phyloP scores from a whole-genome alignment of 1,284 basidiomycete genomes.

The Boletus calvinii region DNA sequence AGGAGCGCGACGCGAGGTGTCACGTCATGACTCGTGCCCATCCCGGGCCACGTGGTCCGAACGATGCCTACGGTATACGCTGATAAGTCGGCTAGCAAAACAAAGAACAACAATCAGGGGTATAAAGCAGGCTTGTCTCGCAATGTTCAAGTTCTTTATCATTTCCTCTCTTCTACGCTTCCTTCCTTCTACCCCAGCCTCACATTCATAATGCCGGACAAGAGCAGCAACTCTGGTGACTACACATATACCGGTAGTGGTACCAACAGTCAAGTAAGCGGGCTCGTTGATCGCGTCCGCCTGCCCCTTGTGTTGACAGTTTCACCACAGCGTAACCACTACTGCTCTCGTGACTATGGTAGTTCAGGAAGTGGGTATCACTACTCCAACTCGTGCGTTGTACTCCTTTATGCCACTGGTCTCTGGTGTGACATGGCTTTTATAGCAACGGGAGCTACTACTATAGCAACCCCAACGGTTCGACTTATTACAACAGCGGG shows the following conservation, averaged over 20 bases:
- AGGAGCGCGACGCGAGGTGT: no score
- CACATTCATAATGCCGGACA: conserved; percentile 18
- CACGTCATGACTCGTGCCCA: no score
- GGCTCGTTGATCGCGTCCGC: not conserved
- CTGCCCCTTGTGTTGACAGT: not conserved
- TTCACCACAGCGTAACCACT: conserved; percentile 51
- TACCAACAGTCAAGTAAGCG: conserved; percentile 47
- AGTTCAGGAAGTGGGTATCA: conserved; percentile 47
- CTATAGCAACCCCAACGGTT: conserved; percentile 59
- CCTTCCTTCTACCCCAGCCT: not conserved
- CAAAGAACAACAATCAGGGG: conserved; percentile 14
- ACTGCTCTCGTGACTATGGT: conserved; percentile 49
- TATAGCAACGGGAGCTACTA: conserved; percentile 57
- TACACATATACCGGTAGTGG: conserved; percentile 49
- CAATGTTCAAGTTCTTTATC: no score
- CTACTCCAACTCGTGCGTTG: conserved; percentile 52
- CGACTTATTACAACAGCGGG: conserved; percentile 56
- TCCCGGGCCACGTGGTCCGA: no score
- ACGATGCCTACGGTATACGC: no score
- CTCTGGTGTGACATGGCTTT: not conserved
- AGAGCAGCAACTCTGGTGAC: conserved; percentile 20
- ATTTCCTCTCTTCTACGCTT: not conserved
- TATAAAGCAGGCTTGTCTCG: conserved; percentile 2
- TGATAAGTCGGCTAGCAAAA: conserved; percentile 7
- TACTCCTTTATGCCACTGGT: not conserved